Percentiles rank a stretch among this genome's conserved stretches.
phyloP scores from a whole-genome alignment of 1,284 basidiomycete genomes.

The Sporisorium iseilematis-ciliati region DNA sequence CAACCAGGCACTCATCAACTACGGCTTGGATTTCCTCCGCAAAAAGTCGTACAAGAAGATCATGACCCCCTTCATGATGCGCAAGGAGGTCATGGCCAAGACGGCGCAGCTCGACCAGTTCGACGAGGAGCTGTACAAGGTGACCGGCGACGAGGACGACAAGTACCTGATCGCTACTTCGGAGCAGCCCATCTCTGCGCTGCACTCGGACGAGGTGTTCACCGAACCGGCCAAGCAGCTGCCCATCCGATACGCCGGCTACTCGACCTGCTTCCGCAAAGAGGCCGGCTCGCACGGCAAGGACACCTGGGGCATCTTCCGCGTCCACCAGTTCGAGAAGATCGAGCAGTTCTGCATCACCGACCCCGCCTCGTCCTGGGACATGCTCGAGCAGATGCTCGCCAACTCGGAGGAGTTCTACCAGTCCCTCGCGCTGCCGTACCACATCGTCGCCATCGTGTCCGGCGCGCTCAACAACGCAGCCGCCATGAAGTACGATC shows the following conservation, averaged over 20 bases:
- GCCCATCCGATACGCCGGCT: conserved; percentile 81
- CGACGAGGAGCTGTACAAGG: conserved; percentile 98
- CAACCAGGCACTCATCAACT: conserved; percentile 94
- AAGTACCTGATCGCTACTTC: conserved; percentile 99
- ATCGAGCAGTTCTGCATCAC: conserved; percentile 95
- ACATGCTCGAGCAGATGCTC: conserved; percentile 92
- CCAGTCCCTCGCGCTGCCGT: conserved; percentile 89
- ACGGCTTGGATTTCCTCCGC: conserved; percentile 92
- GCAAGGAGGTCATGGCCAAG: conserved; percentile 95
- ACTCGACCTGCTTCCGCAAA: conserved; percentile 97
- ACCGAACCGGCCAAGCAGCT: conserved; percentile 90
- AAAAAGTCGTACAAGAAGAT: conserved; percentile 89
- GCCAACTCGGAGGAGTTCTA: conserved; percentile 92
- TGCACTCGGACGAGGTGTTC: conserved; percentile 96
- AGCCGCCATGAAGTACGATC: conserved; percentile 94
- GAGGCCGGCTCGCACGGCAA: conserved; percentile 96
- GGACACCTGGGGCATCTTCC: conserved; percentile 99
- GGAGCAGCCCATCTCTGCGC: conserved; percentile 96
- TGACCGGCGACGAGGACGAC: conserved; percentile 88
- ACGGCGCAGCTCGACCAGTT: conserved; percentile 98
- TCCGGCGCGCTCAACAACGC: conserved; percentile 96
- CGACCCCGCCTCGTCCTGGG: conserved; percentile 86
- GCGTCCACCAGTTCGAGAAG: conserved; percentile 99
- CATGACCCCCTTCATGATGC: conserved; percentile 98
- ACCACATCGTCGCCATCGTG: conserved; percentile 94